Base-by-base conservation (phyloP, 2,329 filamentous ascomycete species). In the Apiospora phragmitis region DNA sequence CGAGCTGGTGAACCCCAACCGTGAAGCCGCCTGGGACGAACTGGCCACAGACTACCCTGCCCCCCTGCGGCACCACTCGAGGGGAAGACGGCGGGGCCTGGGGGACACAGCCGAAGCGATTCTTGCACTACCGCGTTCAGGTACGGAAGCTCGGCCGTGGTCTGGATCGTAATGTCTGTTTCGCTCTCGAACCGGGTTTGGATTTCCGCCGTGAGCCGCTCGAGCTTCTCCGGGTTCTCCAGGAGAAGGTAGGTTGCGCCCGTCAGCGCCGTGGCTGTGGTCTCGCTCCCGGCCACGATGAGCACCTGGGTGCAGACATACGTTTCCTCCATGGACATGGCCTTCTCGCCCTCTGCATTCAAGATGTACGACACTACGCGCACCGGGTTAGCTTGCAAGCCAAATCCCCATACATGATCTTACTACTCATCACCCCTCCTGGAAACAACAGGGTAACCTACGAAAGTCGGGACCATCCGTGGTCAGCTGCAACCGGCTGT, bases 201-300 rank as follows among this genome's bases (percentile, higher is more conserved):
- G 7, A 85, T 73, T 73, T 85, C 83, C 1, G 75, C n/a, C 4
- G 72, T 72, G 32, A 83, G 47, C 35, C 73, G 79, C 38, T 24
- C 14, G 26, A 69, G 51, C 3, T 38, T 9, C 21, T 65, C 24
- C 2, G 51, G 79, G 67, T 82, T 79, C 5, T 74, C 77, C 16
- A 84, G 73, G 11, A 85, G 74, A 11, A 81, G 75, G 67, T 79
- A 85, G 0, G 77, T 74, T 72, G 78, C 68, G 72, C 81, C 70
- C 71, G 78, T 74, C 14, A 85, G 75, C 0, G 81, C 76, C 0
- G 83, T 84, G 0, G 84, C 82, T 0, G 83, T 85, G 9, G 85
- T 86, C 72, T 86, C 84, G 4, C 81, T 82, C 1, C 85, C 84
- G 16, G 83, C 83, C 6, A 82, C 45, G 29, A 68, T 68, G 26